Evolutionary conservation across 169 alveolate species (phyloP), one percentile per base, ranked within the genome.

Genomic region (Perkinsus chesapeaki): DNA sequence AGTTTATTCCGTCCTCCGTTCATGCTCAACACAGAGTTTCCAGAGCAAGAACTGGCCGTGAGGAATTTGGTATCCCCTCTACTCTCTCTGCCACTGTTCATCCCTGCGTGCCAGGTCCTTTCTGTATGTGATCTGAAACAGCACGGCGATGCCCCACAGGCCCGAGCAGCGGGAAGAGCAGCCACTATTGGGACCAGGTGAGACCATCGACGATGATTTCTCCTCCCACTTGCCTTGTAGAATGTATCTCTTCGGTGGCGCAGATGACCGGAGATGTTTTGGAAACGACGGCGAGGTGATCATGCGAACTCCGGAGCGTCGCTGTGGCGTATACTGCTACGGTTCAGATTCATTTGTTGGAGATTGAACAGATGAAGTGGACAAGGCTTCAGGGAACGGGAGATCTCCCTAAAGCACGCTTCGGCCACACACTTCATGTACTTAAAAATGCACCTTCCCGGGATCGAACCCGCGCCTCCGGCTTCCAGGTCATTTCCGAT

Each of bases 91-190:
- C 73, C 48, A 91, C 9, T 37, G 73, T 90, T 23, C 3, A 38
- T 39, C 47, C 92, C 36, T 91, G n/a, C n/a, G n/a, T n/a, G 92
- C 48, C 92, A 91, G 73, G 95, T 93, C 73, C 93, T 93, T 39
- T 93, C 95, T 36, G 93, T 93, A 0, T 93, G 95, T 73, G 95
- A 93, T 39, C 92, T 93, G 23, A 47, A 60, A 36, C 93, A 47
- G 92, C 92, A 91, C 12, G 82, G 93, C 23, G 82, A 43, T 7
- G 34, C 82, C 0, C 73, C 90, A 39, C 39, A 38, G 73, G 93
- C 39, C 0, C 47, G 93, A 0, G 82, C 38, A 19, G 82, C 90
- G 16, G 39, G 37, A 1, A 27, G 82, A 34, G 82, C 82, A 20
- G 82, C 82, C 27, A 60, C 82, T 60, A 27, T 60, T 7, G 82